Percentiles rank a stretch among this genome's conserved stretches.
Evolutionary conservation across 352 stramenopile species (phyloP).

Genomic region (Peronospora belbahrii): DNA sequence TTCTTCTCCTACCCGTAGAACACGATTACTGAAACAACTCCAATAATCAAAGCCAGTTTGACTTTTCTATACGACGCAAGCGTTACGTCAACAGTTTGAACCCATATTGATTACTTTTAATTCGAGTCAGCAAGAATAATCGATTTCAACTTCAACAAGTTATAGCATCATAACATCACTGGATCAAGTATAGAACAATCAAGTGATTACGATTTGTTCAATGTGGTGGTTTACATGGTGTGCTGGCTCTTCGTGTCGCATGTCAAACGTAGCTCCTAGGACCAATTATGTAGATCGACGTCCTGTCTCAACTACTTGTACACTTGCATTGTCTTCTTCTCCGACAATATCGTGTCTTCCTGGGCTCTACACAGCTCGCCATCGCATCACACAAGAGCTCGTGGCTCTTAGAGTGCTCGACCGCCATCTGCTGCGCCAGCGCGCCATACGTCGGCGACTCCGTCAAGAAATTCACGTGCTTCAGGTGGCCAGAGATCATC

Average conservation of each 20-base stretch:
- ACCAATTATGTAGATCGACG: slow-evolving; percentile 49
- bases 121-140: too few relatives aligned
- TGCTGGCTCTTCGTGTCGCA: slow-evolving; percentile 41
- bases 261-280: slow-evolving; percentile 27
- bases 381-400: slow-evolving; percentile 52
- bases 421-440: slow-evolving; percentile 37
- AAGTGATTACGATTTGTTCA: too few relatives aligned
- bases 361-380: slow-evolving; percentile 54
- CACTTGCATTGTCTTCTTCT: not conserved
- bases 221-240: slow-evolving; percentile 69
- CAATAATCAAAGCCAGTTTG: too few relatives aligned
- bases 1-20: too few relatives aligned
- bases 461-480: slow-evolving; percentile 65
- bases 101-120: too few relatives aligned
- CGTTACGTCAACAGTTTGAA: too few relatives aligned
- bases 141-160: too few relatives aligned
- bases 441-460: slow-evolving; percentile 41
- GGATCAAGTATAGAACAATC: too few relatives aligned
- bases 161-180: too few relatives aligned
- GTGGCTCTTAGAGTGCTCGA: slow-evolving; percentile 67
- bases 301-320: slow-evolving; percentile 23
- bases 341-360: slow-evolving; percentile 11
- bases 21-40: too few relatives aligned
- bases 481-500: slow-evolving; percentile 34
- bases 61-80: too few relatives aligned